Percentiles rank a stretch among this genome's conserved stretches.
Evolutionary conservation across 2,329 filamentous ascomycete species (phyloP).

Genomic region (Didymellaceae sp.): DNA sequence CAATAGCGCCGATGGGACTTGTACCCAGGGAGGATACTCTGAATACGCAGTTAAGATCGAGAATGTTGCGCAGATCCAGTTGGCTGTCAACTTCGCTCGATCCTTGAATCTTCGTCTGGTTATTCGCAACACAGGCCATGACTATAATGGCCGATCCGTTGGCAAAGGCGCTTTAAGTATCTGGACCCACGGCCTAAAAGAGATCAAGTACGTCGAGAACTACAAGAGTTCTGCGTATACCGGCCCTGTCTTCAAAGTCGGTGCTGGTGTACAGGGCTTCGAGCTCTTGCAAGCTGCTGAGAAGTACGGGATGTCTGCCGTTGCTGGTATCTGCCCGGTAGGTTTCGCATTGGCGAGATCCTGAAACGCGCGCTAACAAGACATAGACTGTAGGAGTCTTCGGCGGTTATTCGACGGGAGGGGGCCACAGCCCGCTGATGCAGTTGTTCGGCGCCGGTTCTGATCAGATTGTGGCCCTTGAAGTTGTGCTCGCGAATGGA

Average conservation of each 20-base stretch:
- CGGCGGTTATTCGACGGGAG: conserved; percentile 53
- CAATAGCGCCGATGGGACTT: conserved; percentile 28
- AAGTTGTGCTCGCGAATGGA: conserved; percentile 41
- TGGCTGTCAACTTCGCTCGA: conserved; percentile 43
- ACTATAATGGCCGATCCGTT: conserved; percentile 39
- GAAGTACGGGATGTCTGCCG: conserved; percentile 35
- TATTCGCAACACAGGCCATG: conserved; percentile 43
- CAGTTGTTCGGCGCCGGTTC: conserved; percentile 51
- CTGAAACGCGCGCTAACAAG: neutral
- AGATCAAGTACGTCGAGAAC: conserved; percentile 36
- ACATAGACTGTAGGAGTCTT: conserved; percentile 57
- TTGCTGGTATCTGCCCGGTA: conserved; percentile 47
- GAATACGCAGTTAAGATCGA: conserved; percentile 36
- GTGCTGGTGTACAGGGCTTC: conserved; percentile 42
- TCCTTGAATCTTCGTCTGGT: conserved; percentile 41
- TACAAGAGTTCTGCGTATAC: conserved; percentile 35
- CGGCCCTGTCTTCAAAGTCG: conserved; percentile 40
- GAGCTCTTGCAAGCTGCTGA: conserved; percentile 40
- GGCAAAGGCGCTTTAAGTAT: conserved; percentile 38
- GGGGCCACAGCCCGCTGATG: conserved; percentile 62
- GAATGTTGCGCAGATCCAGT: conserved; percentile 42
- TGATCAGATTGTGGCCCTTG: conserved; percentile 47
- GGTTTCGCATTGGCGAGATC: neutral
- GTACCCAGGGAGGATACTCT: conserved; percentile 40
- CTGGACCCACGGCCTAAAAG: conserved; percentile 41